Evolutionary conservation across 129 eudicot species (phyloP).

Genomic region (Smallanthus sonchifolius): DNA sequence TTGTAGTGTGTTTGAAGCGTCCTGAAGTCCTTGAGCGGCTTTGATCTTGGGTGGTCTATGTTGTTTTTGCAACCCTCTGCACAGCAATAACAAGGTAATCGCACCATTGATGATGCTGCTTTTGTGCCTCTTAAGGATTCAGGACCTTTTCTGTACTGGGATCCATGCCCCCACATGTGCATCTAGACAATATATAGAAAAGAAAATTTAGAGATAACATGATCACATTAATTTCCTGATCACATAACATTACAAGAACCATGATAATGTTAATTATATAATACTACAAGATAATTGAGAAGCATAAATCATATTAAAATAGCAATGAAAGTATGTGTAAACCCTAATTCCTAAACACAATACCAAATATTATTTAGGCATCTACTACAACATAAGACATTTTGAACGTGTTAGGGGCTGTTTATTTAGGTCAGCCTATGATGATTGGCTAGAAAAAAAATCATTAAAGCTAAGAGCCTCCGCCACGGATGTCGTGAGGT

Average conservation of each 20-base stretch:
- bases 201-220: not conserved
- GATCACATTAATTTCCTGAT: not conserved
- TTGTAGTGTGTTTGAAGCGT: constrained; percentile 92
- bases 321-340: not conserved
- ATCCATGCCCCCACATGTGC: constrained; percentile 99
- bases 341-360: not conserved
- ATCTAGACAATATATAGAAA: constrained; percentile 36
- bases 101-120: constrained; percentile 55
- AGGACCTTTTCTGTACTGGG: constrained; percentile 80
- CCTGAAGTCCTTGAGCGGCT: constrained; percentile 80
- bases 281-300: not conserved
- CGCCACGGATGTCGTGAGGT: no score
- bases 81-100: constrained; percentile 87
- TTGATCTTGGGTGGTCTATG: constrained; percentile 83
- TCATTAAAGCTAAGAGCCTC: not conserved
- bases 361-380: not conserved
- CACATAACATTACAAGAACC: not conserved
- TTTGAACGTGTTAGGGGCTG: not conserved
- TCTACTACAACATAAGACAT: not conserved
- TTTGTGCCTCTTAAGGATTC: constrained; percentile 78
- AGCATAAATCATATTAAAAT: not conserved
- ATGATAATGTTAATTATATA: no score
- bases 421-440: not conserved
- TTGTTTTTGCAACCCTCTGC: constrained; percentile 90
- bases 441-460: not conserved